Evolutionary conservation across 768 basidiomycete genomes (phyloP).

Genomic region (Cyathus striatus): DNA sequence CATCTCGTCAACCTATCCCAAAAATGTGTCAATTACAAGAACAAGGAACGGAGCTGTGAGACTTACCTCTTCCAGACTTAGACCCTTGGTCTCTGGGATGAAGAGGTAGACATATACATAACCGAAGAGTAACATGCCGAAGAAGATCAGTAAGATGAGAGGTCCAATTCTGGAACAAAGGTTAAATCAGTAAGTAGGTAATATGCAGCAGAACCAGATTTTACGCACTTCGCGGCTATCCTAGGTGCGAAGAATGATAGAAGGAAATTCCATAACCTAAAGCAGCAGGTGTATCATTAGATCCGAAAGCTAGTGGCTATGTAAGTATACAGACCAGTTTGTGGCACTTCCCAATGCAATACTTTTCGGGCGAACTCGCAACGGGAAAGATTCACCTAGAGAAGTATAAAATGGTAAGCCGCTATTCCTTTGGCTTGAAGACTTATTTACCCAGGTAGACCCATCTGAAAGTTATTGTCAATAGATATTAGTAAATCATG

Average conservation of each 20-base stretch:
- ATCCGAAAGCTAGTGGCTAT: background rate
- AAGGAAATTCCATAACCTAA: conserved; percentile 76
- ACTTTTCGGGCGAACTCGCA: conserved; percentile 71
- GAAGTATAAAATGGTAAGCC: background rate
- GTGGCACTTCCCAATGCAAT: conserved; percentile 69
- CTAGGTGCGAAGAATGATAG: conserved; percentile 69
- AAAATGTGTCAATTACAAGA: background rate
- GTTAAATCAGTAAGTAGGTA: background rate
- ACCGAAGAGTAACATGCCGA: conserved; percentile 65
- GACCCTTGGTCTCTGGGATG: conserved; percentile 79
- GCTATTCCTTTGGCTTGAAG: background rate
- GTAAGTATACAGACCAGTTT: conserved; percentile 24
- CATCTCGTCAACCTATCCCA: conserved; percentile 61
- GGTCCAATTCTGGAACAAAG: conserved; percentile 53
- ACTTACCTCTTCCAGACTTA: conserved; percentile 65
- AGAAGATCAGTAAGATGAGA: conserved; percentile 73
- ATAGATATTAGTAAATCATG: background rate
- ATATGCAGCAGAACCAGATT: background rate
- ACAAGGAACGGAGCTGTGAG: conserved; percentile 1
- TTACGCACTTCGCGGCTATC: conserved; percentile 47
- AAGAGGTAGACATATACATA: conserved; percentile 70
- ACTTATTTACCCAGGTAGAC: conserved; percentile 58
- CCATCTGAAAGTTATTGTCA: conserved; percentile 31
- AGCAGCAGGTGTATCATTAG: conserved; percentile 23
- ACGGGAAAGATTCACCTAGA: conserved; percentile 68